Base-by-base conservation (phyloP, 805 yeast species). In the Ogataea pini region DNA sequence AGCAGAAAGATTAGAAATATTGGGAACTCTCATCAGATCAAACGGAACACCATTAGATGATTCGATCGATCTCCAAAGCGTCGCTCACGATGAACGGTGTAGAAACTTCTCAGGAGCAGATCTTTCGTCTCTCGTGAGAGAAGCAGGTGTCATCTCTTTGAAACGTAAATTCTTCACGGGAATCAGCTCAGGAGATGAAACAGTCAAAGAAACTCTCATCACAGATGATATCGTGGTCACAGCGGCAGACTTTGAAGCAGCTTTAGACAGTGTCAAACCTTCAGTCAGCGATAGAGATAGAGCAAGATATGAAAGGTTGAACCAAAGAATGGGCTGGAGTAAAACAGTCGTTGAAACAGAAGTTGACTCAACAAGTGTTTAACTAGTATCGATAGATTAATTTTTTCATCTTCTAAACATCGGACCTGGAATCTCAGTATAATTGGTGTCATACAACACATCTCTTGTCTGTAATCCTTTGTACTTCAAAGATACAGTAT, bases 81-180 rank as follows among this genome's bases (percentile, higher is more conserved):
- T 92, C 45, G 90, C 96, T 0, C 74, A 77, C 32, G 95, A 89
- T 66, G 85, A 79, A 52, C 78, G 91, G 57, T 86, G 96, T 69
- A 76, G 88, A 52, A 92, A 89, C 69, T 94, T 89, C 64, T 86
- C 96, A 3, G 99, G 99, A 63, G 99, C 99, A 0, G 99, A 94
- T 73, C 75, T 94, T 48, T 89, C 96, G 1, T 89, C 97, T 2
- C 70, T 94, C 48, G 92, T 88, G 1, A 77, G 97, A 60, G 98
- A 94, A 63, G 96, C 98, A n/a, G 90, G 96, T 56, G 94, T 90
- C 5, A 70, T 80, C 44, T 95, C 97, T 1, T 75, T 91, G 65
- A 86, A 89, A 64, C 81, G 83, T 65, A 83, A 78, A 58, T 84
- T 86, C 55, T 86, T 86, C 66, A 68, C 69, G 9, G 66, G 67